Evolutionary conservation across 2,329 filamentous ascomycete genomes (phyloP).

Genomic region (Canariomyces notabilis): DNA sequence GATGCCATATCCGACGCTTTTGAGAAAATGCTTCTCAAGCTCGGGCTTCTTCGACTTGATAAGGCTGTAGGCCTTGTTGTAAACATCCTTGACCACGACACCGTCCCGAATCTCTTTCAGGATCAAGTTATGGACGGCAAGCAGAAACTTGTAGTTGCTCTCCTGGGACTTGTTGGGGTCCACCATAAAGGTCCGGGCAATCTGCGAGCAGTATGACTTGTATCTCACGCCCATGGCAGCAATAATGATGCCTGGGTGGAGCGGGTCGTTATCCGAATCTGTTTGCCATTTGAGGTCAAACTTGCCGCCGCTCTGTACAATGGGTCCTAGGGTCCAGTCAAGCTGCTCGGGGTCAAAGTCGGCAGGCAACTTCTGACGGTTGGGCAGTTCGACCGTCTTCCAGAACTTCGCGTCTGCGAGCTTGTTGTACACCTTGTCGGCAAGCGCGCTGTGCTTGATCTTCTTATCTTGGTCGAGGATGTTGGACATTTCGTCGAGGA

Average conservation of each 20-base stretch:
- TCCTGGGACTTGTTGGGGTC: constrained; percentile 97
- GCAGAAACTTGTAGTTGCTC: constrained; percentile 83
- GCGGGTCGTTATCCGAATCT: constrained; percentile 72
- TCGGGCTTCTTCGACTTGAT: constrained; percentile 91
- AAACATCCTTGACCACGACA: constrained; percentile 80
- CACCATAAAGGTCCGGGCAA: constrained; percentile 90
- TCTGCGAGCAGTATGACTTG: constrained; percentile 89
- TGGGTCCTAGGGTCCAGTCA: constrained; percentile 88
- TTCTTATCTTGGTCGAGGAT: constrained; percentile 96
- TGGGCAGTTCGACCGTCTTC: constrained; percentile 67
- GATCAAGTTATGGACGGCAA: constrained; percentile 79
- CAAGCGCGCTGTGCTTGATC: constrained; percentile 80
- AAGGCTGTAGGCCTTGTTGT: constrained; percentile 74
- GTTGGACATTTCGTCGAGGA: constrained; percentile 96
- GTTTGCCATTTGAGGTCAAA: constrained; percentile 82
- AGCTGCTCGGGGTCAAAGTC: constrained; percentile 86
- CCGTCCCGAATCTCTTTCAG: constrained; percentile 89
- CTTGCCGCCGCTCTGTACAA: constrained; percentile 91
- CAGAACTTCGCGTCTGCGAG: constrained; percentile 94
- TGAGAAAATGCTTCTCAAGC: constrained; percentile 88
- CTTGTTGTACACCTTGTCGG: constrained; percentile 85
- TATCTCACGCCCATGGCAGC: constrained; percentile 89
- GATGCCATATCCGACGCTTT: constrained; percentile 86
- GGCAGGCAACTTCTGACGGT: constrained; percentile 69
- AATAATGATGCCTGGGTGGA: constrained; percentile 91